Percentiles rank a stretch among this genome's conserved stretches.
Evolutionary conservation across 2,329 filamentous ascomycete genomes (phyloP).

Genomic region (Sporothrix dimorphospora): DNA sequence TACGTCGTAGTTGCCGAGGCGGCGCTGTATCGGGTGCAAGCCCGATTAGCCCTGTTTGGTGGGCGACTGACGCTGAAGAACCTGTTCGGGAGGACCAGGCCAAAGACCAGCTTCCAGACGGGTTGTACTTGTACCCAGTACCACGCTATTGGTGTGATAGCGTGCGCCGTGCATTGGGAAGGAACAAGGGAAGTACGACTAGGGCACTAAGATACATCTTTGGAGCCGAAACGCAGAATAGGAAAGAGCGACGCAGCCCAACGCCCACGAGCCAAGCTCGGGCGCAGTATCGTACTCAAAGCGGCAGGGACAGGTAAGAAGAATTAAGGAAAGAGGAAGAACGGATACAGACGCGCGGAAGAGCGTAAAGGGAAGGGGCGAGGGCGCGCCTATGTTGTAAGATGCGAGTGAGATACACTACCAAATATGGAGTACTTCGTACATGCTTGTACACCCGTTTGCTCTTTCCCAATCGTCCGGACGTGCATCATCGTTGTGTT

Average conservation of each 20-base stretch:
- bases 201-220: conserved; percentile 10
- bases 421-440: no score
- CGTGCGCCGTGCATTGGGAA: background rate
- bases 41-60: background rate
- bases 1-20: conserved; percentile 20
- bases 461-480: conserved; percentile 7
- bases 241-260: conserved; percentile 1
- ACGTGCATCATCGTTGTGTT: background rate
- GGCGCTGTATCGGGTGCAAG: conserved; percentile 20
- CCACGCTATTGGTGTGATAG: conserved; percentile 16
- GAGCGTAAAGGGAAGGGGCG: background rate
- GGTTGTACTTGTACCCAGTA: conserved; percentile 18
- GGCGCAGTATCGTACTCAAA: background rate
- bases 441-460: no score
- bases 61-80: background rate
- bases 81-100: background rate
- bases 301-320: background rate
- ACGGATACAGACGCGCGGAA: background rate
- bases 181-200: background rate
- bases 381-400: background rate
- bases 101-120: background rate
- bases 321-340: no score
- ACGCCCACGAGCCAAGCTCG: background rate
- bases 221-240: conserved; percentile 6
- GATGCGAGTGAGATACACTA: no score